phyloP scores from a whole-genome alignment of 2,329 filamentous ascomycete species.

The Scedosporium dehoogii region DNA sequence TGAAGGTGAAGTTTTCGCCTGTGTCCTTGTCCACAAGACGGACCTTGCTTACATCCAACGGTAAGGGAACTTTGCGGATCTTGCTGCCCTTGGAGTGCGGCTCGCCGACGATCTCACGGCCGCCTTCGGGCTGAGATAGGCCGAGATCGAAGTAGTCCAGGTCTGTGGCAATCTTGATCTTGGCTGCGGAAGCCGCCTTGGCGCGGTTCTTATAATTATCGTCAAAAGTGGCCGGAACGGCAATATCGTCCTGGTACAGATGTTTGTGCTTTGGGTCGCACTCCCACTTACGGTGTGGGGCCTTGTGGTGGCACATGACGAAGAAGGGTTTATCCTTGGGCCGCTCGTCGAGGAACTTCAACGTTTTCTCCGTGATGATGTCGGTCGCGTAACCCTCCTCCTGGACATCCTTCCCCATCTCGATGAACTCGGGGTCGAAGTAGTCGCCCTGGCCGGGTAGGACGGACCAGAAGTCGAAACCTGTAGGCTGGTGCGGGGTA shows the following conservation, averaged over 20 bases:
- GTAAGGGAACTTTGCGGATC: too few relatives aligned
- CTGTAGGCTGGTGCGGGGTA: constrained; percentile 31
- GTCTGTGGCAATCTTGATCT: constrained; percentile 41
- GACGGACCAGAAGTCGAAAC: constrained; percentile 42
- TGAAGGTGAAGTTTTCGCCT: constrained; percentile 35
- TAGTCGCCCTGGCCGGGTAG: constrained; percentile 42
- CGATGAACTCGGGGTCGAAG: constrained; percentile 40
- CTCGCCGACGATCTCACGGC: constrained; percentile 25
- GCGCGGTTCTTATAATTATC: constrained; percentile 46
- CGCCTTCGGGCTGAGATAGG: constrained; percentile 40
- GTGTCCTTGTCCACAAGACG: constrained; percentile 34
- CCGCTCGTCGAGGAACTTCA: constrained; percentile 24
- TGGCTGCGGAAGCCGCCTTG: constrained; percentile 35
- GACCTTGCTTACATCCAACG: constrained; percentile 3
- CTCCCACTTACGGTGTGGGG: constrained; percentile 43
- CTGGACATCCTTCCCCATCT: too few relatives aligned
- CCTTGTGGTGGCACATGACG: constrained; percentile 47
- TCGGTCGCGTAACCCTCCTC: constrained; percentile 38
- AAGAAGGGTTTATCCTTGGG: constrained; percentile 34
- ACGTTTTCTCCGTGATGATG: constrained; percentile 38
- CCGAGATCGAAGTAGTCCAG: constrained; percentile 41
- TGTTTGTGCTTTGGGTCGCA: constrained; percentile 36
- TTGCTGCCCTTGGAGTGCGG: constrained; percentile 5
- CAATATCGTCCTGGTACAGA: constrained; percentile 35
- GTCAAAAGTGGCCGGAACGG: constrained; percentile 38